A percentile compares a stretch with the other conserved stretches of the same genome.
Conservation (phyloP, 78 protist species). For the Dictyostelium brefeldianum region DNA sequence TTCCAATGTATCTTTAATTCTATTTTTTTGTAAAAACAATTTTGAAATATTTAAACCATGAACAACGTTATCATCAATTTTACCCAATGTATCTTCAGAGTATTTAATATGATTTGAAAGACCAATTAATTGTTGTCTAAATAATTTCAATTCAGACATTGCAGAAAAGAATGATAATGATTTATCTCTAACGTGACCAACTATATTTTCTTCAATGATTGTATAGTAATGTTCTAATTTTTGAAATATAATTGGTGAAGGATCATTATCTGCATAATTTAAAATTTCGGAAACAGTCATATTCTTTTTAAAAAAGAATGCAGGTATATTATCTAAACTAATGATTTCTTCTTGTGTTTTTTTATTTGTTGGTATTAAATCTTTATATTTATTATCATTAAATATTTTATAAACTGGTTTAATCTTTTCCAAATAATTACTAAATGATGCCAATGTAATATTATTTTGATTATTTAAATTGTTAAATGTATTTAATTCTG, state of each 20-base stretch:
- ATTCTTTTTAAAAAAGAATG: slow-evolving; percentile 60
- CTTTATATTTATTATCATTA: slow-evolving; percentile 29
- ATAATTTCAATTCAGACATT: slow-evolving; percentile 63
- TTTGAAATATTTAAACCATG: slow-evolving; percentile 38
- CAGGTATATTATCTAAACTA: slow-evolving; percentile 59
- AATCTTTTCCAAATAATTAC: slow-evolving; percentile 5
- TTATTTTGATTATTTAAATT: not conserved
- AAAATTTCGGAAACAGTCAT: slow-evolving; percentile 29
- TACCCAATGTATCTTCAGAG: slow-evolving; percentile 14
- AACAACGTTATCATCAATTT: slow-evolving; percentile 29
- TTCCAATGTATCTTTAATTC: slow-evolving; percentile 42
- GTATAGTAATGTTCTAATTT: slow-evolving; percentile 72
- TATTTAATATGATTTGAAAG: slow-evolving; percentile 7
- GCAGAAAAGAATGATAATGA: slow-evolving; percentile 48
- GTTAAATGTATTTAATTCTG: not conserved
- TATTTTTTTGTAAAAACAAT: slow-evolving; percentile 58
- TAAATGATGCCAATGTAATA: slow-evolving; percentile 14
- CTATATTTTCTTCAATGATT: slow-evolving; percentile 70
- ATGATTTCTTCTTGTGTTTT: slow-evolving; percentile 68
- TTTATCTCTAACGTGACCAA: slow-evolving; percentile 63
- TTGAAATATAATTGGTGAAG: slow-evolving; percentile 71
- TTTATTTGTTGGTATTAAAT: slow-evolving; percentile 57
- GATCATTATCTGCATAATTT: slow-evolving; percentile 56
- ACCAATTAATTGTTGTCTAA: slow-evolving; percentile 24
- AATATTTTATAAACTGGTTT: slow-evolving; percentile 32